Evolutionary conservation across 306 rosid genomes (phyloP).

Genomic region (Neltuma alba): DNA sequence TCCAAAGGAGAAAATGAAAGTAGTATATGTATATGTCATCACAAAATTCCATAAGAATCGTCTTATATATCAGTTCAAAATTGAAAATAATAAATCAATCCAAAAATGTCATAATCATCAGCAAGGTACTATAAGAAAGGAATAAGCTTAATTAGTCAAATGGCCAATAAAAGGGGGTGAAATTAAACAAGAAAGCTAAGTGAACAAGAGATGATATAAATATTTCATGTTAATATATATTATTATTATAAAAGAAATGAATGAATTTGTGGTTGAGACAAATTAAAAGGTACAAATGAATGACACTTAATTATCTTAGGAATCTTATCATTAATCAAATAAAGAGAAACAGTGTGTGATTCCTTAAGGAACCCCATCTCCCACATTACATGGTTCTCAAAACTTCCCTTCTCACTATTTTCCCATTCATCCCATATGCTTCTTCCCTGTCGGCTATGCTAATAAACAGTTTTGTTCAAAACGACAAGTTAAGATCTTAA

Average conservation of each 20-base stretch:
- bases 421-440: neutral
- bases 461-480: neutral
- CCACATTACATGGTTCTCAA: slow-evolving; percentile 23
- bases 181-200: too few relatives aligned
- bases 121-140: too few relatives aligned
- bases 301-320: slow-evolving; percentile 18
- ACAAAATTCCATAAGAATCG: neutral
- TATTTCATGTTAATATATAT: too few relatives aligned
- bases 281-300: too few relatives aligned
- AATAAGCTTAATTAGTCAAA: too few relatives aligned
- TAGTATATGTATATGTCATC: neutral
- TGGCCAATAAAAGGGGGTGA: too few relatives aligned
- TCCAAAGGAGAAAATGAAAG: neutral
- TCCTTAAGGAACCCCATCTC: neutral
- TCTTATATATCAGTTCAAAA: neutral
- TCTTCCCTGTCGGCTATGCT: neutral
- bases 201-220: too few relatives aligned
- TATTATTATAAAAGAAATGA: too few relatives aligned
- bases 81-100: neutral
- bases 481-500: neutral
- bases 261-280: too few relatives aligned
- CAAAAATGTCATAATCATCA: neutral
- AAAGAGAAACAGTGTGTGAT: neutral
- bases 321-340: neutral
- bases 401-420: neutral